Percentiles rank a stretch among this genome's conserved stretches.
Evolutionary conservation across 2,329 filamentous ascomycete species (phyloP).

Genomic region (Coniochaeta hoffmannii): DNA sequence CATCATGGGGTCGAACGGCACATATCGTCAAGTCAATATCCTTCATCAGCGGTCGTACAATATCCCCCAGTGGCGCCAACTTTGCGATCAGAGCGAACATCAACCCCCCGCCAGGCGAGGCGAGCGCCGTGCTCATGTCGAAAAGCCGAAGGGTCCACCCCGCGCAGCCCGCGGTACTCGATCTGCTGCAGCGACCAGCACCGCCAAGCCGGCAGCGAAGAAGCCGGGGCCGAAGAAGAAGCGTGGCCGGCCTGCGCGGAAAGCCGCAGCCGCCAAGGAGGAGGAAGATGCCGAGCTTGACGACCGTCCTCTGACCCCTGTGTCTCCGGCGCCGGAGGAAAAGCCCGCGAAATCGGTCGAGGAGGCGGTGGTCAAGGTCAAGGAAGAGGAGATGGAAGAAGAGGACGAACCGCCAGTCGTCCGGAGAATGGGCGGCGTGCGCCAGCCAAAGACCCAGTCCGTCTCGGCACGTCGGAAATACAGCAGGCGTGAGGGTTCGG

Average conservation of each 20-base stretch:
- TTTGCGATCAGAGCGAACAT: slow-evolving; percentile 92
- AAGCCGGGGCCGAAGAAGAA: slow-evolving; percentile 17
- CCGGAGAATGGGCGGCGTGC: slow-evolving; percentile 43
- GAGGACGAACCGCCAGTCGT: slow-evolving; percentile 29
- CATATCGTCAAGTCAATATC: slow-evolving; percentile 95
- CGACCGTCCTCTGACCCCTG: slow-evolving; percentile 50
- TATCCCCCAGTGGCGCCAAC: slow-evolving; percentile 86
- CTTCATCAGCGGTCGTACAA: slow-evolving; percentile 96
- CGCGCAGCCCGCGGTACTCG: slow-evolving; percentile 21
- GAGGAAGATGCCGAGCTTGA: slow-evolving; percentile 31
- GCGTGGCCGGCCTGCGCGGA: slow-evolving; percentile 12
- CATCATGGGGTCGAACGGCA: slow-evolving; percentile 91
- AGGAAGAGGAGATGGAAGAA: slow-evolving; percentile 37
- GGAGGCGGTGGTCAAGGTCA: slow-evolving; percentile 30
- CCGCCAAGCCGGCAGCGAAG: slow-evolving; percentile 3
- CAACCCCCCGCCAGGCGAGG: slow-evolving; percentile 89
- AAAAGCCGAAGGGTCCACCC: slow-evolving; percentile 37
- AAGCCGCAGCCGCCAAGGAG: slow-evolving; percentile 26
- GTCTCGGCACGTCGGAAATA: slow-evolving; percentile 83
- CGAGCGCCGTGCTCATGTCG: slow-evolving; percentile 60
- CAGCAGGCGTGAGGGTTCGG: slow-evolving; percentile 69
- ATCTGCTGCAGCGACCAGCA: slow-evolving; percentile 18
- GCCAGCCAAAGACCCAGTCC: slow-evolving; percentile 55
- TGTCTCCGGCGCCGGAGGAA: slow-evolving; percentile 40
- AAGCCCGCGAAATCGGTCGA: slow-evolving; percentile 42